Percentiles rank a stretch among this genome's conserved stretches.
Conservation (phyloP, 2,329 filamentous ascomycete species). For the Xylariomycetidae sp. region DNA sequence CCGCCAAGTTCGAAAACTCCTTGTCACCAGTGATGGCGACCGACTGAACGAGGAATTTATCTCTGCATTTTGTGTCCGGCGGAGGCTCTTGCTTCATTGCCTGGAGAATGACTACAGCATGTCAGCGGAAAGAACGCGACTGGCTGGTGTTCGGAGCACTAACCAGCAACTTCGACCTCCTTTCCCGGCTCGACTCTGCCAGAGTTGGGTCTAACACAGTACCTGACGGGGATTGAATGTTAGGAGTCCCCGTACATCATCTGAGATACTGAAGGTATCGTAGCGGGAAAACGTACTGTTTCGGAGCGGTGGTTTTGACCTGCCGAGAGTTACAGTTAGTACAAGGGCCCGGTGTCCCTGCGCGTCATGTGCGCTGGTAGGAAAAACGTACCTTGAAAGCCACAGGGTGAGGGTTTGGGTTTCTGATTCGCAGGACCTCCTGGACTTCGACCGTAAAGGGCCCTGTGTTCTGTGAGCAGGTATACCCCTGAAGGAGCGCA, state of each 20-base stretch:
- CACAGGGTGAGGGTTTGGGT: constrained; percentile 55
- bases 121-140: constrained; percentile 18
- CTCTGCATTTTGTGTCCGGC: constrained; percentile 79
- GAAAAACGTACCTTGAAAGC: constrained; percentile 59
- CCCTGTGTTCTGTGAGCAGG: constrained; percentile 37
- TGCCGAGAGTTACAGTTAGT: constrained; percentile 33
- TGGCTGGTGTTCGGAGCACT: constrained; percentile 21
- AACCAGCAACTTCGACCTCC: constrained; percentile 90
- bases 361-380: not conserved
- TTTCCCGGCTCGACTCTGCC: constrained; percentile 88
- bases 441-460: constrained; percentile 62
- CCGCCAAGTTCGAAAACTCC: constrained; percentile 72
- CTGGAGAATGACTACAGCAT: constrained; percentile 73
- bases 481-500: constrained; percentile 1
- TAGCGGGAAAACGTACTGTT: constrained; percentile 93
- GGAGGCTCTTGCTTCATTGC: constrained; percentile 96
- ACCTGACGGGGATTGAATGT: no score
- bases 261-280: no score
- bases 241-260: no score
- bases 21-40: constrained; percentile 77
- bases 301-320: constrained; percentile 98
- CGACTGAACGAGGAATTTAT: constrained; percentile 97
- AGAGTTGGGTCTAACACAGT: constrained; percentile 95
- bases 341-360: no score
- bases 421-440: constrained; percentile 59